phyloP scores from a whole-genome alignment of 352 stramenopile genomes.

The Plasmopara halstedii region DNA sequence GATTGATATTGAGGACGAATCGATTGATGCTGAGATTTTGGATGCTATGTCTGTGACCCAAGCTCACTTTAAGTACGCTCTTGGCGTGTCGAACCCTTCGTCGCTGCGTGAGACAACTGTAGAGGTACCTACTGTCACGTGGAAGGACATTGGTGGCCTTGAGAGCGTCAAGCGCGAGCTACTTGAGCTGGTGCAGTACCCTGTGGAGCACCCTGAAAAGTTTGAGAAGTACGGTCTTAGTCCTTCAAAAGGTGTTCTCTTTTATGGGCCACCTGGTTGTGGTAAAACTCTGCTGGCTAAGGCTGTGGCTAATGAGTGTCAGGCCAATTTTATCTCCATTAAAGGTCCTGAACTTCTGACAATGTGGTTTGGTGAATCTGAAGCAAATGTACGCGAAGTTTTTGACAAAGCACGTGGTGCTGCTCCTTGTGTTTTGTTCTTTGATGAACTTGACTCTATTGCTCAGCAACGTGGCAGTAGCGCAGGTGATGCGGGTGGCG shows the following conservation, averaged over 20 bases:
- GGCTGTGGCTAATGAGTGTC: conserved; percentile 99
- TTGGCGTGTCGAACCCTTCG: conserved; percentile 97
- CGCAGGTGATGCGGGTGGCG: conserved; percentile 93
- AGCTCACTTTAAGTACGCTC: conserved; percentile 98
- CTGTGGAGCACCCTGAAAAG: conserved; percentile 99
- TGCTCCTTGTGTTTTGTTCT: conserved; percentile 98
- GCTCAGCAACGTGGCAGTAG: conserved; percentile 94
- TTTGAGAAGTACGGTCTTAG: conserved; percentile 97
- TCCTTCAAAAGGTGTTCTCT: conserved; percentile 96
- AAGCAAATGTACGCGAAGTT: conserved; percentile 98
- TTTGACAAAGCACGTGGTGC: conserved; percentile 98
- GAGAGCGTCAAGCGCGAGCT: conserved; percentile 98
- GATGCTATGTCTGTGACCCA: conserved; percentile 98
- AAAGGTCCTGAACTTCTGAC: conserved; percentile 99
- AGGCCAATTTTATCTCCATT: conserved; percentile 99
- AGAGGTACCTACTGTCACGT: conserved; percentile 97
- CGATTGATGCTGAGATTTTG: conserved; percentile 98
- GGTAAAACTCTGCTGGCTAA: conserved; percentile 99
- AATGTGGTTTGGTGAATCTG: conserved; percentile 99
- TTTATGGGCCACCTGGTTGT: conserved; percentile 99
- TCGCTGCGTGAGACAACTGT: conserved; percentile 98
- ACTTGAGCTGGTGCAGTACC: conserved; percentile 99
- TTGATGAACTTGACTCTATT: conserved; percentile 99
- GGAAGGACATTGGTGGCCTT: conserved; percentile 99
- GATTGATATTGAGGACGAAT: conserved; percentile 99